Base-by-base conservation (phyloP, 306 rosid species). In the Castanea sativa region DNA sequence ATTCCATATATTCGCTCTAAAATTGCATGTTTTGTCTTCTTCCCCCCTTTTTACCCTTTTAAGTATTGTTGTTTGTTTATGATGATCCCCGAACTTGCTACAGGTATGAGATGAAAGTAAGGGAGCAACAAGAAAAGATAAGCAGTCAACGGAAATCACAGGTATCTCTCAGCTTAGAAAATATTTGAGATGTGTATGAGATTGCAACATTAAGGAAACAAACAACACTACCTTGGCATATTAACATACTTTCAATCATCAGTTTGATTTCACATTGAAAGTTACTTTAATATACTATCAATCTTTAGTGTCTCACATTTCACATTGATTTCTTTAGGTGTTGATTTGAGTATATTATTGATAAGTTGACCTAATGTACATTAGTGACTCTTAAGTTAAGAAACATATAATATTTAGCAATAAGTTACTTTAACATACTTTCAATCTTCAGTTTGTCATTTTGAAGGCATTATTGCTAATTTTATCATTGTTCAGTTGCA, bases 91-190 rank as follows among this genome's bases (percentile, higher is more conserved):
- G 76, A 45, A 73, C 73, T 29, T 84, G 76, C 79, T 79, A 79
- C 89, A 95, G 99, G 77, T 95, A 93, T 75, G 94, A 95, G 85
- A 95, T 95, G 18, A 95, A 95, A 87, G 10, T 93, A 79, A 90
- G 94, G 86, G 98, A 93, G 89, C 99, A 95, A 82, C 98, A 95
- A 59, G 99, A 89, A 87, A 73, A 63, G 53, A 83, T 93, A 77
- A 89, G 99, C 86, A 91, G 86, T 86, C 84, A 95, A 83, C 86
- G 99, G 72, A 90, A 88, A 81, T 82, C 53, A 67, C 99, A 95
- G 93, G 99, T 93, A 84, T 80, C 49, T 69, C 51, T 77, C 75
- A 63, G 56, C 68, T 83, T 58, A 65, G 65, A 64, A 13, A 23
- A 27, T 75, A 68, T 52, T 84, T 27, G 18, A 67, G 75, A 79